A percentile compares a stretch with the other conserved stretches of the same genome.
phyloP scores from a whole-genome alignment of 2,329 filamentous ascomycete species.

The Leptodontidium sp. region DNA sequence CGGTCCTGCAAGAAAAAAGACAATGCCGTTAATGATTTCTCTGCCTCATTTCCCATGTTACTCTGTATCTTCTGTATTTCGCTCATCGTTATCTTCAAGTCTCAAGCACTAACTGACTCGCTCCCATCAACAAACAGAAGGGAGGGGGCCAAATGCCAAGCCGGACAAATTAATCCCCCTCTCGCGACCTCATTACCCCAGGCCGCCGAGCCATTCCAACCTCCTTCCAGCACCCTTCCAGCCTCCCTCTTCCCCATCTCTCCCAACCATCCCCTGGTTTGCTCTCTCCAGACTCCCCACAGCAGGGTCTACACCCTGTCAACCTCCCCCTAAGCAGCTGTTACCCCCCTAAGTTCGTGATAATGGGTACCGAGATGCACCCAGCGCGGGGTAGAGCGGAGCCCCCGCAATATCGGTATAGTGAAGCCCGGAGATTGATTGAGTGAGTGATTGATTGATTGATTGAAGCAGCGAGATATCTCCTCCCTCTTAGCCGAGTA shows the following conservation, averaged over 20 bases:
- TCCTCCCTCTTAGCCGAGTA: background rate
- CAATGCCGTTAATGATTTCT: no score
- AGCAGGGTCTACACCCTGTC: background rate
- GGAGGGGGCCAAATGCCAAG: background rate
- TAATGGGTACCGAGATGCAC: background rate
- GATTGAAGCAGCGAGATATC: background rate
- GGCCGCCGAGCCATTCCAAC: background rate
- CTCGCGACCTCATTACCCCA: background rate
- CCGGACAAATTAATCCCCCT: constrained; percentile 18
- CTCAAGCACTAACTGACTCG: no score
- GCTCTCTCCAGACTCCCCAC: background rate
- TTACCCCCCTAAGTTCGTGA: background rate
- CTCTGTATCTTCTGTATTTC: no score
- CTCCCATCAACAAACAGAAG: no score
- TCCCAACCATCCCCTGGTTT: no score
- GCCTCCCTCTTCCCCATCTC: background rate
- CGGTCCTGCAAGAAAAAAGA: no score
- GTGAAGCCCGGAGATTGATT: constrained; percentile 10
- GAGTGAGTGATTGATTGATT: background rate
- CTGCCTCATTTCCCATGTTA: no score
- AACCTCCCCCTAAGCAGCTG: background rate
- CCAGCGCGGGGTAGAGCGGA: constrained; percentile 11
- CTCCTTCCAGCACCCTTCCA: background rate
- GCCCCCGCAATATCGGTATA: constrained; percentile 18
- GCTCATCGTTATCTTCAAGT: no score